Percentiles rank a stretch among this genome's conserved stretches.
Conservation (phyloP, 345 rosid genomes). For the Ceriops tagal region DNA sequence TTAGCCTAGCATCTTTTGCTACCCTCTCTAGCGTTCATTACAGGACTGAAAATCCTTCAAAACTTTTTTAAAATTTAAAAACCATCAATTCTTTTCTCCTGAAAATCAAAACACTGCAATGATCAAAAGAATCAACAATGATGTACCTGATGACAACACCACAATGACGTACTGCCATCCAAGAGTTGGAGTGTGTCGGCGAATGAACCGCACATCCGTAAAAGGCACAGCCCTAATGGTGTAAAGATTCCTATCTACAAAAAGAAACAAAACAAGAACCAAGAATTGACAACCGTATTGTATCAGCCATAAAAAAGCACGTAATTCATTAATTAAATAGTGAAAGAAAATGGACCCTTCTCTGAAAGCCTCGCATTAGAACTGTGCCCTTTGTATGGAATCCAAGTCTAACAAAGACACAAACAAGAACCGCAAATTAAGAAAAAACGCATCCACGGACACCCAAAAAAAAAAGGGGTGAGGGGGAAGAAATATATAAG, state of each 20-base stretch:
- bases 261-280: conserved; percentile 4
- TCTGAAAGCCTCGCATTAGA: conserved; percentile 65
- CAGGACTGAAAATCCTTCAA: background rate
- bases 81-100: no score
- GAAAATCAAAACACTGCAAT: background rate
- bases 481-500: background rate
- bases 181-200: conserved; percentile 80
- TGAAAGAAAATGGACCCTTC: conserved; percentile 52
- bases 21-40: background rate
- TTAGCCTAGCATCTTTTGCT: background rate
- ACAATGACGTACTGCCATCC: conserved; percentile 96
- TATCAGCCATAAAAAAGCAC: background rate
- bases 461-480: background rate
- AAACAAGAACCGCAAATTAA: background rate
- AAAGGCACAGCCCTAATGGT: conserved; percentile 78
- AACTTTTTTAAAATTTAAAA: no score
- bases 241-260: conserved; percentile 78
- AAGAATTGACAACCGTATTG: conserved; percentile 10
- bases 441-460: background rate
- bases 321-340: background rate
- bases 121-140: background rate
- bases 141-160: conserved; percentile 79
- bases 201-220: conserved; percentile 74
- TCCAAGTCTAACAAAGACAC: conserved; percentile 63
- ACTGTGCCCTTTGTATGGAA: conserved; percentile 76